Conservation (phyloP, 2,329 filamentous ascomycete species). For the Trichoderma semiorbis region DNA sequence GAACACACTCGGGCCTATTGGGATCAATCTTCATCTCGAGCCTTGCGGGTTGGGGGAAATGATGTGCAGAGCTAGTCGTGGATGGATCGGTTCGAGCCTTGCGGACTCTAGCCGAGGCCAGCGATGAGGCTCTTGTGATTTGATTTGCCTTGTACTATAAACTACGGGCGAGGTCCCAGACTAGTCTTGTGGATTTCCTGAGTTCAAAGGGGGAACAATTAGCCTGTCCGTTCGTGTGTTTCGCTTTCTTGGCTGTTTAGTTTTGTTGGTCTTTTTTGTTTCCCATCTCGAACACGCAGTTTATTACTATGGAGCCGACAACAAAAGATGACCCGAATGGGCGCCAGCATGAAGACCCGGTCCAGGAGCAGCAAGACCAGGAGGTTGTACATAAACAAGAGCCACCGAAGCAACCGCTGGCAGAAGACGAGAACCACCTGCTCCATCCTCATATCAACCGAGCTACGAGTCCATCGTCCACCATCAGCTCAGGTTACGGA, state of each 20-base stretch:
- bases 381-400: background rate
- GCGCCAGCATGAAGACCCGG: background rate
- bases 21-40: background rate
- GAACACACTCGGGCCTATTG: background rate
- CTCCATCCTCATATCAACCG: background rate
- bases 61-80: background rate
- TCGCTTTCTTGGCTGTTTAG: background rate
- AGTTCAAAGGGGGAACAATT: background rate
- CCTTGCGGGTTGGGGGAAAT: background rate
- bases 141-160: background rate
- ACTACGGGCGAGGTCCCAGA: background rate
- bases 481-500: conserved; percentile 13
- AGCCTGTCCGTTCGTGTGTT: background rate
- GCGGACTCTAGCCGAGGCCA: background rate
- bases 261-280: background rate
- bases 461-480: background rate
- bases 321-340: background rate
- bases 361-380: background rate
- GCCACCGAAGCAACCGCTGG: background rate
- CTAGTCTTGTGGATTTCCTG: background rate
- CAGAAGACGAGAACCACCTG: background rate
- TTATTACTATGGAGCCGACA: background rate
- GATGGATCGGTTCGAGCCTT: background rate
- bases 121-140: background rate
- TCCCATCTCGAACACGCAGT: background rate